Evolutionary conservation across 2,329 filamentous ascomycete species (phyloP), one percentile per base, ranked within the genome.

Genomic region (Pezicula radicicola): DNA sequence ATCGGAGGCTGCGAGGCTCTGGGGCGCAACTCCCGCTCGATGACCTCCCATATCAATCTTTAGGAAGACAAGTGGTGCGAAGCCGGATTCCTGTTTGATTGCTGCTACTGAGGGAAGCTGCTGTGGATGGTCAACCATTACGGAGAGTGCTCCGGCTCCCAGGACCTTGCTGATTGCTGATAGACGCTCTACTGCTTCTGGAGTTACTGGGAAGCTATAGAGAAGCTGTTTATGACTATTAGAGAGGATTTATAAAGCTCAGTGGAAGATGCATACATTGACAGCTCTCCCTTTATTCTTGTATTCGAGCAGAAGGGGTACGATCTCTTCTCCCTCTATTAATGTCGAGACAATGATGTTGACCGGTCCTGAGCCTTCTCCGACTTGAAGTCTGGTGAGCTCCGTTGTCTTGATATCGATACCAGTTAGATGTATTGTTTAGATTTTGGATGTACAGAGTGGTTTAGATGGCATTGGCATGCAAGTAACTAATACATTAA

Each of bases 11-110:
- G 68, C 68, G 1, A 68, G 59, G 0, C 80, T 79, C 6, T 70
- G 65, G 0, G 81, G 77, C 1, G 73, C 63, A 0, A 91, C 75
- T 18, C 89, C 89, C 1, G 89, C 88, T 15, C 89, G 84, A 62
- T 83, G 77, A 59, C 83, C 83, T 10, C 88, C 87, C 47, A 88
- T 84, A 65, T 93, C 88, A 37, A 93, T 80, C 61, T 92, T 92
- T 61, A 92, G 72, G 63, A 85, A 89, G 13, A 88, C 72, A 0
- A 74, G 75, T 3, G 84, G 79, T 1, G 71, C 66, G 44, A 72
- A 69, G 15, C 75, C 78, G 1, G 74, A 72, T 2, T 70, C 60
- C 3, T 67, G 61, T 39, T 73, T 64, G 43, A 77, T 70, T 6
- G 76, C 63, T 0, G 70, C 63, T n/a, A 81, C 67, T 6, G 75